phyloP scores from a whole-genome alignment of 2,329 filamentous ascomycete species.

The Aureobasidium sp. region DNA sequence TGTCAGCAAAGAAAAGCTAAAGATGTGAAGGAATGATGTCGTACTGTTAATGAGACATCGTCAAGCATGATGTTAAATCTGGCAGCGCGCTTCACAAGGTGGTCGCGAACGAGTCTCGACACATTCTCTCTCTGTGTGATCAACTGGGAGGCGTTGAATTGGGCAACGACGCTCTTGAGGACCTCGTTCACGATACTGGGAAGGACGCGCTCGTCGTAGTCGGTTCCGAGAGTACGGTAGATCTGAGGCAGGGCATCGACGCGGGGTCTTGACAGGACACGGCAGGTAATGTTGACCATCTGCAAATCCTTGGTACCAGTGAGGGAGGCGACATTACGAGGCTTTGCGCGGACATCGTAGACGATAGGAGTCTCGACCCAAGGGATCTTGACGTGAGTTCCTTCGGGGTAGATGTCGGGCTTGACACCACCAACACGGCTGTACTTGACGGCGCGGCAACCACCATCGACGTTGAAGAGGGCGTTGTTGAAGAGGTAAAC shows the following conservation, averaged over 20 bases:
- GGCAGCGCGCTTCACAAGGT: constrained; percentile 80
- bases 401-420: constrained; percentile 95
- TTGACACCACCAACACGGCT: constrained; percentile 78
- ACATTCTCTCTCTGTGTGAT: constrained; percentile 99
- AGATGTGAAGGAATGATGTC: constrained; percentile 21
- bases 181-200: constrained; percentile 99
- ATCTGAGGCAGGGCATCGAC: constrained; percentile 89
- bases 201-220: constrained; percentile 97
- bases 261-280: constrained; percentile 88
- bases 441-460: constrained; percentile 98
- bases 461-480: constrained; percentile 84
- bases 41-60: constrained; percentile 90
- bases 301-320: constrained; percentile 98
- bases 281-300: constrained; percentile 99
- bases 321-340: constrained; percentile 89
- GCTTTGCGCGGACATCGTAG: constrained; percentile 97
- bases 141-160: constrained; percentile 97
- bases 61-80: constrained; percentile 97
- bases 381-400: constrained; percentile 87
- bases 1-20: not conserved
- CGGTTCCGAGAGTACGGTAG: constrained; percentile 86
- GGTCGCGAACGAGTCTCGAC: constrained; percentile 81
- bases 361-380: constrained; percentile 97
- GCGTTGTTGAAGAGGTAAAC: constrained; percentile 51
- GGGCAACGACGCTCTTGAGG: constrained; percentile 94